A percentile compares a stretch with the other conserved stretches of the same genome.
Conservation (phyloP, 768 basidiomycete genomes). For the Russula olivacea region DNA sequence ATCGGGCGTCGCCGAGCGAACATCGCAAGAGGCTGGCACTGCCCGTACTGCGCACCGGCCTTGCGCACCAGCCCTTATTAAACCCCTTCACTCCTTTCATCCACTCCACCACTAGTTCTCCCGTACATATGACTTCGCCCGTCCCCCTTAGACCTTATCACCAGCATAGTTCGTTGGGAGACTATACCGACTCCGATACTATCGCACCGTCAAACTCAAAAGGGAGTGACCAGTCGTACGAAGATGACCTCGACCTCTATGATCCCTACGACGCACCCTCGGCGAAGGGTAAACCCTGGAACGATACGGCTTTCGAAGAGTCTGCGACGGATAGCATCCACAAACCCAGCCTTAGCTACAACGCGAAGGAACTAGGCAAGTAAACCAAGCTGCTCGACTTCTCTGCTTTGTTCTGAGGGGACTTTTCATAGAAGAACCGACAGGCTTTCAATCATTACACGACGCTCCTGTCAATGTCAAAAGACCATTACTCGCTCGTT, state of each 20-base stretch:
- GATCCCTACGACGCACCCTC: slow-evolving; percentile 15
- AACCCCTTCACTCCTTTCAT: slow-evolving; percentile 6
- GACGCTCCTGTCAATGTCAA: background rate
- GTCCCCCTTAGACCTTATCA: slow-evolving; percentile 3
- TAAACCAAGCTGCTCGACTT: background rate
- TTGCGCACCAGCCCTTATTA: background rate
- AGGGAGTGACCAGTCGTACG: slow-evolving; percentile 14
- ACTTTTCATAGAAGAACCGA: slow-evolving; percentile 1
- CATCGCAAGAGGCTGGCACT: background rate
- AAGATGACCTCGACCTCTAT: slow-evolving; percentile 1
- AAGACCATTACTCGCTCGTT: slow-evolving; percentile 10
- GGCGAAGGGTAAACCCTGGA: background rate
- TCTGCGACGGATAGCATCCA: background rate
- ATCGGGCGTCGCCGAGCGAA: background rate
- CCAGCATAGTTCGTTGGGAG: background rate
- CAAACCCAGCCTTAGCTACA: slow-evolving; percentile 12
- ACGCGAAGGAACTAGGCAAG: slow-evolving; percentile 13
- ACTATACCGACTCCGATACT: background rate
- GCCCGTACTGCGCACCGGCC: background rate
- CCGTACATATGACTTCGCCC: slow-evolving; percentile 36
- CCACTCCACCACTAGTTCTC: slow-evolving; percentile 20
- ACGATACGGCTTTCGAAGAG: background rate
- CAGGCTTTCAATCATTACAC: background rate
- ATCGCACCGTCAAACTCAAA: background rate
- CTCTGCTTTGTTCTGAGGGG: background rate